Evolutionary conservation across 164 flowering plant genomes (phyloP).

Genomic region (Dillenia turbinata): DNA sequence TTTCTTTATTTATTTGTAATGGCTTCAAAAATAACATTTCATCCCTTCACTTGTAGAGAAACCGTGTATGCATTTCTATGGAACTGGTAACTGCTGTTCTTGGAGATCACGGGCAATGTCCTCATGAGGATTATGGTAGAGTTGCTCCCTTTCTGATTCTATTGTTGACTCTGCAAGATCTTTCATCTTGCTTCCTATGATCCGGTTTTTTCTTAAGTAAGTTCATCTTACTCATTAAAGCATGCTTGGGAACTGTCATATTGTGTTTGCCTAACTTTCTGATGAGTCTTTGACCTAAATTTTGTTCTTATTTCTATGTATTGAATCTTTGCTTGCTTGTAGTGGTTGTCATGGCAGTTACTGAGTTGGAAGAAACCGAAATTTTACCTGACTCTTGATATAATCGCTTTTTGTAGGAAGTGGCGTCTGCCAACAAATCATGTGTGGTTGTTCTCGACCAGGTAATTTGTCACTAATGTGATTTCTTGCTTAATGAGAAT

Average conservation of each 20-base stretch:
- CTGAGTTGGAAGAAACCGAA: constrained; percentile 88
- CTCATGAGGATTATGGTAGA: constrained; percentile 86
- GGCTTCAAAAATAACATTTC: background rate
- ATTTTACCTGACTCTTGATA: constrained; percentile 87
- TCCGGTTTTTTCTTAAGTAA: too few relatives aligned
- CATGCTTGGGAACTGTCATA: background rate
- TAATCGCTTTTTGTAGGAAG: constrained; percentile 86
- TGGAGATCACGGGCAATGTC: constrained; percentile 98
- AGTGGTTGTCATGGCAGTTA: constrained; percentile 97
- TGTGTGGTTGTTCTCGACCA: constrained; percentile 90
- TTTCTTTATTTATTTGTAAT: too few relatives aligned
- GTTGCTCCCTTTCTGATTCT: constrained; percentile 4
- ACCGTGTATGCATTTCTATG: constrained; percentile 89
- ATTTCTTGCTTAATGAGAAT: background rate
- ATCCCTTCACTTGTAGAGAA: constrained; percentile 33
- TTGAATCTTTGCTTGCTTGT: constrained; percentile 16
- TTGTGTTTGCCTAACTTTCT: background rate
- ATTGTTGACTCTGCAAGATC: too few relatives aligned
- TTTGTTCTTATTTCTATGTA: background rate
- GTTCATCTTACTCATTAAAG: background rate
- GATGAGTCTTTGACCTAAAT: background rate
- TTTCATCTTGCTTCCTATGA: too few relatives aligned
- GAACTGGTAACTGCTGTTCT: constrained; percentile 97
- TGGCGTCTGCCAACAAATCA: constrained; percentile 98
- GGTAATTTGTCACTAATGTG: constrained; percentile 33